phyloP scores from a whole-genome alignment of 2,329 filamentous ascomycete species.

The Fusarium albosuccineum region DNA sequence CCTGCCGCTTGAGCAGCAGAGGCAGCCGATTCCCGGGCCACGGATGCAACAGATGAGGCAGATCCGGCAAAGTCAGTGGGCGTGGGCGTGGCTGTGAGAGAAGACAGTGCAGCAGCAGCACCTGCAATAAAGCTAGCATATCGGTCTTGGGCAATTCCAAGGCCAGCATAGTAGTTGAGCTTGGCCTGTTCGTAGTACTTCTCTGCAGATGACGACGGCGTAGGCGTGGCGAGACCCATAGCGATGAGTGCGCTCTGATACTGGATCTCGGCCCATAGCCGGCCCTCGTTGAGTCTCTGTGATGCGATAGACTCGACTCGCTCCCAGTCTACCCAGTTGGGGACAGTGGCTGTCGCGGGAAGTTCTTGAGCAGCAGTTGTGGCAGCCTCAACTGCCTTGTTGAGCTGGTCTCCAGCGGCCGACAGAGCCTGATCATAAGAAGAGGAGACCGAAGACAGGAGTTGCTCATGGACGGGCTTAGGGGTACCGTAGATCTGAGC shows the following conservation, averaged over 20 bases:
- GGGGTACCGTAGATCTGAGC: conserved; percentile 76
- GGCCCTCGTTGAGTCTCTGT: conserved; percentile 76
- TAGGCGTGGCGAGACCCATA: conserved; percentile 69
- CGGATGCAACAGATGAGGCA: conserved; percentile 64
- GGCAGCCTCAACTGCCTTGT: conserved; percentile 67
- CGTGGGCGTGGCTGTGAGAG: conserved; percentile 69
- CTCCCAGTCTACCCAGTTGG: conserved; percentile 61
- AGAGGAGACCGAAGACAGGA: conserved; percentile 75
- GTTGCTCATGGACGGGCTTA: conserved; percentile 76
- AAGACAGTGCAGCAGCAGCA: conserved; percentile 77
- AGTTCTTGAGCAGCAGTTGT: conserved; percentile 64
- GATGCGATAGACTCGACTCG: conserved; percentile 74
- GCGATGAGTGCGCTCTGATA: conserved; percentile 77
- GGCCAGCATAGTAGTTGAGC: conserved; percentile 79
- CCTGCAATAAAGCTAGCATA: conserved; percentile 81
- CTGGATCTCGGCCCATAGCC: conserved; percentile 77
- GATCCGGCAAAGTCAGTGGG: conserved; percentile 66
- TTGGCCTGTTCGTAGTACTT: conserved; percentile 73
- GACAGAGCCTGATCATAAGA: conserved; percentile 76
- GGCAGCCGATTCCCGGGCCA: conserved; percentile 60
- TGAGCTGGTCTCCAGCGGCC: conserved; percentile 70
- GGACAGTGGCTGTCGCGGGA: conserved; percentile 57
- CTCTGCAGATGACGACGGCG: conserved; percentile 62
- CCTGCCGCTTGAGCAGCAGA: conserved; percentile 61
- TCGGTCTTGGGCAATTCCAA: conserved; percentile 82